A percentile compares a stretch with the other conserved stretches of the same genome.
Conservation (phyloP, 305 asterid genomes). For the Rubia tinctorum region DNA sequence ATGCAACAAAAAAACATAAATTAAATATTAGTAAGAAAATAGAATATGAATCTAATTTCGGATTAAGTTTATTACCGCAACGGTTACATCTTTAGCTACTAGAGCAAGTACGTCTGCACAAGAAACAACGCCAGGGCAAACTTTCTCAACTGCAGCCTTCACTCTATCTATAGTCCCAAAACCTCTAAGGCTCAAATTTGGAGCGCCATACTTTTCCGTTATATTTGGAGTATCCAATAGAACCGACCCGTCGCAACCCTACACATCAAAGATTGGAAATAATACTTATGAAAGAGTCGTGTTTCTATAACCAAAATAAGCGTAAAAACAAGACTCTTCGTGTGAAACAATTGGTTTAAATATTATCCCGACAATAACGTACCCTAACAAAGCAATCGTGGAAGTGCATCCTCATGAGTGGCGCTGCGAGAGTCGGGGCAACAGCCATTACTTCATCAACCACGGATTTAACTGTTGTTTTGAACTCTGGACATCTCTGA, state of each 20-base stretch:
- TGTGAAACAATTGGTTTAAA: no score
- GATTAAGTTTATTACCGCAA: conserved; percentile 19
- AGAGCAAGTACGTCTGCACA: conserved; percentile 38
- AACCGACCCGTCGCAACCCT: conserved; percentile 59
- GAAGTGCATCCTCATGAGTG: conserved; percentile 42
- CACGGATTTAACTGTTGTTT: conserved; percentile 19
- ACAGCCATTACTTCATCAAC: conserved; percentile 24
- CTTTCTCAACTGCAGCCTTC: conserved; percentile 40
- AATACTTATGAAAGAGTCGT: background rate
- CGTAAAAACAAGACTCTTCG: no score
- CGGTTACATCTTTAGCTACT: conserved; percentile 15
- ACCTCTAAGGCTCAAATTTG: conserved; percentile 44
- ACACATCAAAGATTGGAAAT: background rate
- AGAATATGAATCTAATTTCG: no score
- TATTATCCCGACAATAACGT: no score
- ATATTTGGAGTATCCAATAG: conserved; percentile 35
- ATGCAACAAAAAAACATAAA: no score
- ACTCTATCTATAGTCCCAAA: conserved; percentile 39
- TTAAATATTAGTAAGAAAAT: no score
- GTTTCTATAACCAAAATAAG: background rate
- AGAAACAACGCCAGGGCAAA: conserved; percentile 42
- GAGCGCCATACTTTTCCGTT: conserved; percentile 37
- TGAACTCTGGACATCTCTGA: conserved; percentile 31
- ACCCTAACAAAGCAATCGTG: conserved; percentile 55
- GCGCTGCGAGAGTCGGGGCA: conserved; percentile 36